Conservation (phyloP, 2,329 filamentous ascomycete genomes). For the Colletotrichum ledebouriae region DNA sequence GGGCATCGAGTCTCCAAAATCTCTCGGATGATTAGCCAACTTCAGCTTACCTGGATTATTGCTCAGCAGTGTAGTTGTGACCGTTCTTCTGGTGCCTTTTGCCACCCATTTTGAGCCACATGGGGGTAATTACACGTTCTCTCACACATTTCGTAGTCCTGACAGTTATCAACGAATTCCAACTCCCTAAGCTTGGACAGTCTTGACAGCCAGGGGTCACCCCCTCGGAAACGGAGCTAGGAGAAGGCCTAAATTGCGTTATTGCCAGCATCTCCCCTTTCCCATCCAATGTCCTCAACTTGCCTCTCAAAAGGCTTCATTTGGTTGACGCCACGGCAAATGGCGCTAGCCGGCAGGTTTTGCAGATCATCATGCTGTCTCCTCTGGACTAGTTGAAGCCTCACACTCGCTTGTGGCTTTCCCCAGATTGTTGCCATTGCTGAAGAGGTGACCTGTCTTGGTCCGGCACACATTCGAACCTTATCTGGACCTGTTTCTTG, state of each 20-base stretch:
- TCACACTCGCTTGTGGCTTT: slow-evolving; percentile 3
- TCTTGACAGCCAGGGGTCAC: slow-evolving; percentile 1
- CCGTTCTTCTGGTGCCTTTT: too few species aligned
- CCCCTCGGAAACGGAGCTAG: slow-evolving; percentile 16
- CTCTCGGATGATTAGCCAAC: not conserved
- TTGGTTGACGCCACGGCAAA: slow-evolving; percentile 9
- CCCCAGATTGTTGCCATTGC: slow-evolving; percentile 4
- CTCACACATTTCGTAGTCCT: too few species aligned
- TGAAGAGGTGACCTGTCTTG: slow-evolving; percentile 7
- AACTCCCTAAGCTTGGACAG: not conserved
- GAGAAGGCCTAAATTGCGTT: slow-evolving; percentile 4
- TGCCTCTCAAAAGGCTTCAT: slow-evolving; percentile 4
- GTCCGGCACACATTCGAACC: not conserved
- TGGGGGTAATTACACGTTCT: too few species aligned
- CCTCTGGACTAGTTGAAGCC: slow-evolving; percentile 14
- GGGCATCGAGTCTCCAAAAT: slow-evolving; percentile 2
- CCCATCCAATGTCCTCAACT: not conserved
- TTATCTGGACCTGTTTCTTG: not conserved
- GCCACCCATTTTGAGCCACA: too few species aligned
- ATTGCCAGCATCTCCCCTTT: slow-evolving; percentile 15
- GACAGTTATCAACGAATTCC: not conserved
- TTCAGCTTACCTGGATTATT: not conserved
- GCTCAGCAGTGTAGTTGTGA: not conserved
- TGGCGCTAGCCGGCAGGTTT: not conserved
- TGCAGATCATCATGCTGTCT: slow-evolving; percentile 9